Evolutionary conservation across 495 filamentous ascomycete species (phyloP).

Genomic region (Aspergillus bertholletiae): DNA sequence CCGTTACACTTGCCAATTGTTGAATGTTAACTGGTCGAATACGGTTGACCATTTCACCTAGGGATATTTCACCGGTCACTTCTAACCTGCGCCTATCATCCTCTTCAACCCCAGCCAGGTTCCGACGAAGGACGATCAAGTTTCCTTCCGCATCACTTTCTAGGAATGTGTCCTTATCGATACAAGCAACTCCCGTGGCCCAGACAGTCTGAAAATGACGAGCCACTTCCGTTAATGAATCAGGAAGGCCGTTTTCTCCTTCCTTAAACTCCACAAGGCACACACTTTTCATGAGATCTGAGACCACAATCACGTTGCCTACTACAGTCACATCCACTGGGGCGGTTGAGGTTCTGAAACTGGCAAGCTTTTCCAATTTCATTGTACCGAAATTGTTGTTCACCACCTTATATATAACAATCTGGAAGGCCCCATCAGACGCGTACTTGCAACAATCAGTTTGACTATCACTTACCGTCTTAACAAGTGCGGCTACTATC

Average conservation of each 20-base stretch:
- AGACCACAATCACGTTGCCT: conserved; percentile 70
- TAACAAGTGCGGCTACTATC: conserved; percentile 81
- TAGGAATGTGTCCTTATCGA: conserved; percentile 72
- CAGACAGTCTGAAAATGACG: conserved; percentile 79
- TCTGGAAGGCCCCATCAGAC: conserved; percentile 26
- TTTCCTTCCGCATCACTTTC: conserved; percentile 86
- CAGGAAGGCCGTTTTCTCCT: conserved; percentile 36
- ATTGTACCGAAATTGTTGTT: conserved; percentile 41
- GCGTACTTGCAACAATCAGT: neutral
- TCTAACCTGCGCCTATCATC: conserved; percentile 71
- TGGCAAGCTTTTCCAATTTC: conserved; percentile 61
- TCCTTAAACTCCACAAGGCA: conserved; percentile 66
- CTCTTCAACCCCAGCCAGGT: conserved; percentile 64
- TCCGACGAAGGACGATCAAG: conserved; percentile 69
- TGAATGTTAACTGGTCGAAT: conserved; percentile 59
- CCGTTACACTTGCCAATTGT: conserved; percentile 59
- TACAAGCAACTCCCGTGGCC: conserved; percentile 70
- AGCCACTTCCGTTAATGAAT: conserved; percentile 65
- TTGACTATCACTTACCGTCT: conserved; percentile 58
- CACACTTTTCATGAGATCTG: conserved; percentile 91
- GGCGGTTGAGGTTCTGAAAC: conserved; percentile 77
- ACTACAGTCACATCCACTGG: conserved; percentile 78
- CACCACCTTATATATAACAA: conserved; percentile 57
- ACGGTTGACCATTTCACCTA: conserved; percentile 91
- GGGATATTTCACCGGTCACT: conserved; percentile 71